A percentile compares a stretch with the other conserved stretches of the same genome.
Evolutionary conservation across 2,329 filamentous ascomycete species (phyloP).

Genomic region (Fusarium sp.): DNA sequence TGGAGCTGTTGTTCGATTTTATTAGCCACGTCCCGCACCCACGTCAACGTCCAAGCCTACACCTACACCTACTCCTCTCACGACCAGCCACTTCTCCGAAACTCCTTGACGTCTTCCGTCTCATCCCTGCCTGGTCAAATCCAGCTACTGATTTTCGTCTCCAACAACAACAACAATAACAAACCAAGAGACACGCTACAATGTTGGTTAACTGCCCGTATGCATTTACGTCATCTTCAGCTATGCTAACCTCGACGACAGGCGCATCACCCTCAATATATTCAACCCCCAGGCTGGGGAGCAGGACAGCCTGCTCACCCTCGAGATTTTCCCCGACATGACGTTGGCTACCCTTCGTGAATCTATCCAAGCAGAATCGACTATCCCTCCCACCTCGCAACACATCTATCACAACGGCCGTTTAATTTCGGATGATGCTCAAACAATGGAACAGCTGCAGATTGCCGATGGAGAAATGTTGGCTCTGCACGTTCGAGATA

Average conservation of each 20-base stretch:
- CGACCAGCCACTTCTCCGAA: slow-evolving; percentile 30
- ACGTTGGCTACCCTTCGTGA: slow-evolving; percentile 87
- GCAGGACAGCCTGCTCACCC: slow-evolving; percentile 80
- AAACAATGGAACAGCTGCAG: slow-evolving; percentile 83
- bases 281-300: slow-evolving; percentile 75
- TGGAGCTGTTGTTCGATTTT: slow-evolving; percentile 7
- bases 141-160: not conserved
- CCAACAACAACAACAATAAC: not conserved
- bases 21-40: slow-evolving; percentile 12
- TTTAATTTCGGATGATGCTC: slow-evolving; percentile 78
- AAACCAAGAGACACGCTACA: slow-evolving; percentile 15
- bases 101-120: slow-evolving; percentile 9
- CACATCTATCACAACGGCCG: slow-evolving; percentile 92
- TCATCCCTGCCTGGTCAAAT: slow-evolving; percentile 1
- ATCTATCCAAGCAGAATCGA: slow-evolving; percentile 85
- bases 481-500: slow-evolving; percentile 80
- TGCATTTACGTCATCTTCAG: slow-evolving; percentile 17
- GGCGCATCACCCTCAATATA: slow-evolving; percentile 89
- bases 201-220: slow-evolving; percentile 36
- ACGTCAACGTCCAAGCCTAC: slow-evolving; percentile 4
- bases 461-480: slow-evolving; percentile 94
- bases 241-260: slow-evolving; percentile 52
- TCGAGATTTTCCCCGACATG: slow-evolving; percentile 86
- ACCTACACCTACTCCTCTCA: slow-evolving; percentile 18
- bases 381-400: slow-evolving; percentile 77